Evolutionary conservation across 768 basidiomycete genomes (phyloP), one percentile per base, ranked within the genome.

Genomic region (Rhodotorula graminis): DNA sequence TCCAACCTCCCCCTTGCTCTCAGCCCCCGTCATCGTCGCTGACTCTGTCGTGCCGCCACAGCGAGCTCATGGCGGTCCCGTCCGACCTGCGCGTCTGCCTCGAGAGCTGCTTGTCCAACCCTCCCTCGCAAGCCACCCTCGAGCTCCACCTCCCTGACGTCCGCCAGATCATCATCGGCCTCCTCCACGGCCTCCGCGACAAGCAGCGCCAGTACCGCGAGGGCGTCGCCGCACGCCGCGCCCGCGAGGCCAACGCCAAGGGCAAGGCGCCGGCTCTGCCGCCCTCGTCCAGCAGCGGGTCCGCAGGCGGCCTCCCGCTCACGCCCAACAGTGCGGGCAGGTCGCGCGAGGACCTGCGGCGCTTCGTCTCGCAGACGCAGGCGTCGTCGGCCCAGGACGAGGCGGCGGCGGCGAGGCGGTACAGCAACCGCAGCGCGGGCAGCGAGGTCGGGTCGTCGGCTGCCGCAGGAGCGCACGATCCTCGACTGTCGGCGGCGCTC

Each of bases 121-220:
- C 95, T 65, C 92, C 95, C 47, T 88, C 86, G 2, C 84, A 86
- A 9, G 88, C 91, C 64, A 93, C 90, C 73, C 88, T 99, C 63
- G 90, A 93, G 59, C 83, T 88, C 3, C 96, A 92, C 82, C 87
- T 97, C 8, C 95, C 95, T 37, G 87, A 86, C 75, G 94, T 99
- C 60, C 89, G 95, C 65, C 85, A 86, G 77, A 95, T 96, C 79
- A 97, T 98, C 79, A 94, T 93, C 49, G 88, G 86, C 79, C 84
- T 99, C n/a, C 82, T 99, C 44, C 90, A 93, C 78, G 95, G 94
- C 23, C 84, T 99, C n/a, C 90, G 94, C 63, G 86, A 83, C 61
- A 97, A 97, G 81, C 95, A 99, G 82, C 88, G 90, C 52, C 84
- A 88, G 74, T 96, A 95, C 81, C 88, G 92, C 33, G 86, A 76